Base-by-base conservation (phyloP, 2,329 filamentous ascomycete species). In the Parastagonospora nodorum region DNA sequence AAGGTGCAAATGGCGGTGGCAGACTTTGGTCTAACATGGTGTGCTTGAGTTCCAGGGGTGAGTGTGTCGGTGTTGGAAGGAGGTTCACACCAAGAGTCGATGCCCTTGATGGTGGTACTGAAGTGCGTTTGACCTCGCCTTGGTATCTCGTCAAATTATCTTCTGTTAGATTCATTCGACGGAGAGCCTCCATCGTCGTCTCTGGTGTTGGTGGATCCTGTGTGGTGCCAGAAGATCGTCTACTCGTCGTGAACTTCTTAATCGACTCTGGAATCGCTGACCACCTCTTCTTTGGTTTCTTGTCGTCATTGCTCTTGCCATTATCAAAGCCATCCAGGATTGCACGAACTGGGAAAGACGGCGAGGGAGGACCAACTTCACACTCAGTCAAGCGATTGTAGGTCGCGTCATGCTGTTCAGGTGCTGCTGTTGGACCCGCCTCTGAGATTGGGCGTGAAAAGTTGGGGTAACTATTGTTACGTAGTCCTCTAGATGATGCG, bases 401-500 rank as follows among this genome's bases (percentile, higher is more conserved):
- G 24, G 63, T 45, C 15, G 50, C 42, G 19, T 66, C 58, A 27
- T 61, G 45, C 45, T 67, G 61, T 11, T 61, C 64, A 8, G 59
- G 55, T 6, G 66, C 33, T 11, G 55, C 51, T 32, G 55, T 64
- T n/a, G 57, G 53, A 8, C 50, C 47, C 32, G 47, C 49, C 14
- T 45, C 53, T 7, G 66, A 64, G 15, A 59, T 50, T 11, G 62
- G 65, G 1, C 61, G 57, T 2, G 66, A 63, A 31, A 57, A 61
- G 41, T 64, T 66, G 8, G 64, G 60, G 19, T 61, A 62, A 47
- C 55, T 66, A 42, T 65, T 64, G 5, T 61, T 53, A 37, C 62
- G 54, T 10, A 64, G 46, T 2, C 64, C 64, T 45, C 66, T 51
- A 6, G 66, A 69, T 4, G 67, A 69, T 2, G 66, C 67, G 38